Base-by-base conservation (phyloP, 805 yeast genomes). In the Nakazawaea wyomingensis region DNA sequence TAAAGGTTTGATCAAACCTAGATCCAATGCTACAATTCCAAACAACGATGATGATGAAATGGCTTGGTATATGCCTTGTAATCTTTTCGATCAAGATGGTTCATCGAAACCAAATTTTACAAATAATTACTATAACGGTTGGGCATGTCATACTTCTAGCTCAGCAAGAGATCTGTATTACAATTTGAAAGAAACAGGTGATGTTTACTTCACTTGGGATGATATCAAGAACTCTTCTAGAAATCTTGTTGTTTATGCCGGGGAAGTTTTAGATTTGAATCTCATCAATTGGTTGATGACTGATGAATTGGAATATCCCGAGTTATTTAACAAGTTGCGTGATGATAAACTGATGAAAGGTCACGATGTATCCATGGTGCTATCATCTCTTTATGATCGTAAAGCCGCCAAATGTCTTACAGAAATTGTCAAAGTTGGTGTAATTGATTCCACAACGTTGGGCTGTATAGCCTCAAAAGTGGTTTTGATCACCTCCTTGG, bases 41-140 rank as follows among this genome's bases (percentile, higher is more conserved):
- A 63, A 68, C 48, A 69, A 75, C 44, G 71, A 65, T 44, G 71
- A 65, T 32, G 74, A 75, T 26, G 71, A 75, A 24, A 60, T 91
- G 52, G 97, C 95, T 14, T 90, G 96, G 96, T 93, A 93, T 64
- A 88, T 90, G 82, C 98, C 99, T 3, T 93, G 99, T 68, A 80
- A 82, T 52, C 48, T 85, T 26, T 67, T 76, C 41, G 62, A 67
- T 33, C 83, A 78, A 52, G 86, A 87, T 58, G 96, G 96, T 4
- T 72, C 93, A 1, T 61, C 85, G 2, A 44, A 62, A 22, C 85
- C 86, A 31, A 85, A 85, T 58, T 72, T 72, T 49, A 76, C 89
- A 1, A 60, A 65, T 22, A 72, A 71, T 17, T 79, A 80, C 56
- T 90, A 89, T 59, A 64, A 71, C 37, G 97, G 97, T 7, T 89